A percentile compares a stretch with the other conserved stretches of the same genome.
phyloP scores from a whole-genome alignment of 129 eudicot genomes.

The Flaveria sonorensis region DNA sequence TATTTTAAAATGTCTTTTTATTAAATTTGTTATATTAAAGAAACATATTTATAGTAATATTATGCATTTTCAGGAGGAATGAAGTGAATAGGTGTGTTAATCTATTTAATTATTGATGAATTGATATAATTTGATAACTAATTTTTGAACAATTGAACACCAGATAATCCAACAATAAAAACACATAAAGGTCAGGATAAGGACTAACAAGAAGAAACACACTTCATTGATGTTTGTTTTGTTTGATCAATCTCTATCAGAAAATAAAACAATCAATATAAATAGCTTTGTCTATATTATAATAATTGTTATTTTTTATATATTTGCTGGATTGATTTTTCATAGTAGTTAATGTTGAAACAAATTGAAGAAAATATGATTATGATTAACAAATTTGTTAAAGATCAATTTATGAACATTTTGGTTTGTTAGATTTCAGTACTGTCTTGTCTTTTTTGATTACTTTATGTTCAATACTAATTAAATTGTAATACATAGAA shows the following conservation, averaged over 20 bases:
- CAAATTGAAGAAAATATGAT: neutral
- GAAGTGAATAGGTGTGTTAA: neutral
- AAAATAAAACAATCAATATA: neutral
- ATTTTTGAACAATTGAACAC: slow-evolving; percentile 6
- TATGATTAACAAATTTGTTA: neutral
- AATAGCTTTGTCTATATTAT: neutral
- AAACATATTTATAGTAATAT: neutral
- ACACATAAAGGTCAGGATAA: slow-evolving; percentile 27
- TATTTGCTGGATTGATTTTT: neutral
- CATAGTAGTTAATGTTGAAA: neutral
- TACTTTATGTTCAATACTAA: too few species aligned
- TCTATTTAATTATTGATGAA: neutral
- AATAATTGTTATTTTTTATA: neutral
- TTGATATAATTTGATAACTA: neutral
- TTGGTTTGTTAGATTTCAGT: too few species aligned
- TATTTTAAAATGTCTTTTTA: neutral
- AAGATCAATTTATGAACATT: too few species aligned
- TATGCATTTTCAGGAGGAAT: neutral
- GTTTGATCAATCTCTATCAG: slow-evolving; percentile 29
- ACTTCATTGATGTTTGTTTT: slow-evolving; percentile 12
- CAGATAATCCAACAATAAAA: slow-evolving; percentile 19
- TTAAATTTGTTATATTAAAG: neutral
- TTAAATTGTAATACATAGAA: too few species aligned
- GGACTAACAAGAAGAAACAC: slow-evolving; percentile 17
- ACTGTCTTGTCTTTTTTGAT: too few species aligned